Conservation (phyloP, 2,329 filamentous ascomycete genomes). For the Penicillium italicum region DNA sequence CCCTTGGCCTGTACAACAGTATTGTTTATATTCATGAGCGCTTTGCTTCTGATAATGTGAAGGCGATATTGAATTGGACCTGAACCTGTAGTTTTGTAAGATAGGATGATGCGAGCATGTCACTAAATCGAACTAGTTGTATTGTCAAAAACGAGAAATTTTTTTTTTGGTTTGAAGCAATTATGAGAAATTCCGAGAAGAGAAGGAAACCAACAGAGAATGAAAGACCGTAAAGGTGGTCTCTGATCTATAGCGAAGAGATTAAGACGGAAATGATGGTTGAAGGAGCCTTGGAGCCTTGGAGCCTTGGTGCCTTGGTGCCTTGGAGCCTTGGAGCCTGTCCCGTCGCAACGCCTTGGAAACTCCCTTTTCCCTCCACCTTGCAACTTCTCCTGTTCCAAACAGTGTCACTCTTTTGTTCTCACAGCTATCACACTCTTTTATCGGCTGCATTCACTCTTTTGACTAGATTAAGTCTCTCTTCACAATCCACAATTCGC, state of each 20-base stretch:
- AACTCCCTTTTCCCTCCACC: neutral
- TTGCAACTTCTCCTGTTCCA: constrained; percentile 11
- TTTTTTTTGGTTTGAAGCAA: no score
- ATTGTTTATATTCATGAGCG: neutral
- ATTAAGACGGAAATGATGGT: no score
- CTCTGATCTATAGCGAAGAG: no score
- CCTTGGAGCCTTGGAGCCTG: neutral
- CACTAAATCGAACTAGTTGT: no score
- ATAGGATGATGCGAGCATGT: no score
- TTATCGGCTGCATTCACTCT: constrained; percentile 34
- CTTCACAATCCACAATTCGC: neutral
- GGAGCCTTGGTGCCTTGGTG: no score
- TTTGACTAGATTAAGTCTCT: constrained; percentile 9
- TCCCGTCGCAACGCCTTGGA: neutral
- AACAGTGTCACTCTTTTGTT: constrained; percentile 26
- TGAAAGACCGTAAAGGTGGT: no score
- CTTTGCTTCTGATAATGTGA: neutral
- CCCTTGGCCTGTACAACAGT: constrained; percentile 1
- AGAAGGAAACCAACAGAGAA: no score
- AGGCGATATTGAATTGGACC: neutral
- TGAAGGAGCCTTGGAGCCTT: no score
- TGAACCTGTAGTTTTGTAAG: neutral
- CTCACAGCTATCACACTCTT: constrained; percentile 33
- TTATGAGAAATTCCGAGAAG: no score
- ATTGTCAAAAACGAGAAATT: no score